A percentile compares a stretch with the other conserved stretches of the same genome.
Evolutionary conservation across 768 basidiomycete genomes (phyloP).

Genomic region (Mycena latifolia): DNA sequence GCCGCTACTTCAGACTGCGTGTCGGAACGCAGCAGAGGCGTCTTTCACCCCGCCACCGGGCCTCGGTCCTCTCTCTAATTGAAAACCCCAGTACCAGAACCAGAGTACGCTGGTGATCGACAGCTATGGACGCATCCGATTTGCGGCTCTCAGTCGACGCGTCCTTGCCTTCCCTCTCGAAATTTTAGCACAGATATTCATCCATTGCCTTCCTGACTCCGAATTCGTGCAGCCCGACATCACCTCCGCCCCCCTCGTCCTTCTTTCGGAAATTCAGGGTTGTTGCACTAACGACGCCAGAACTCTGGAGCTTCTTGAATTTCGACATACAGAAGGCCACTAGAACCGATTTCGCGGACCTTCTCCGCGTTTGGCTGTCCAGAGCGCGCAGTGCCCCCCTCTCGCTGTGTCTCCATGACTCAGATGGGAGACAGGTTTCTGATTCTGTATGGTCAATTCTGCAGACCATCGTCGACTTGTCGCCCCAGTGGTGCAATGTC

Average conservation of each 20-base stretch:
- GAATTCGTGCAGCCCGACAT: conserved; percentile 26
- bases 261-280: conserved; percentile 33
- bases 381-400: conserved; percentile 1
- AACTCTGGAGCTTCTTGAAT: conserved; percentile 31
- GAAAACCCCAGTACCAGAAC: conserved; percentile 4
- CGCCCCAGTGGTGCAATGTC: neutral
- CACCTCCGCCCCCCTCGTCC: conserved; percentile 28
- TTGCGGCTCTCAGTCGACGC: neutral
- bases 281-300: conserved; percentile 23
- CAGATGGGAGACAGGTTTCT: no score
- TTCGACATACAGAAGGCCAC: neutral
- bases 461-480: neutral
- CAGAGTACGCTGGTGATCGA: neutral
- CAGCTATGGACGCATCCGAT: neutral
- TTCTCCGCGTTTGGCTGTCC: neutral
- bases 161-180: neutral
- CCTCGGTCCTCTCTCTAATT: conserved; percentile 4
- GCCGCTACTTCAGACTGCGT: no score
- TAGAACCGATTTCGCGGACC: neutral
- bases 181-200: conserved; percentile 28
- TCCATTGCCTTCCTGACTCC: conserved; percentile 25
- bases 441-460: neutral
- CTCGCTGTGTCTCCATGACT: neutral
- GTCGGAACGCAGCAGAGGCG: no score
- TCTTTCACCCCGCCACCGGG: neutral